Evolutionary conservation across 78 protist genomes (phyloP).

Genomic region (Isochrysis galbana): DNA sequence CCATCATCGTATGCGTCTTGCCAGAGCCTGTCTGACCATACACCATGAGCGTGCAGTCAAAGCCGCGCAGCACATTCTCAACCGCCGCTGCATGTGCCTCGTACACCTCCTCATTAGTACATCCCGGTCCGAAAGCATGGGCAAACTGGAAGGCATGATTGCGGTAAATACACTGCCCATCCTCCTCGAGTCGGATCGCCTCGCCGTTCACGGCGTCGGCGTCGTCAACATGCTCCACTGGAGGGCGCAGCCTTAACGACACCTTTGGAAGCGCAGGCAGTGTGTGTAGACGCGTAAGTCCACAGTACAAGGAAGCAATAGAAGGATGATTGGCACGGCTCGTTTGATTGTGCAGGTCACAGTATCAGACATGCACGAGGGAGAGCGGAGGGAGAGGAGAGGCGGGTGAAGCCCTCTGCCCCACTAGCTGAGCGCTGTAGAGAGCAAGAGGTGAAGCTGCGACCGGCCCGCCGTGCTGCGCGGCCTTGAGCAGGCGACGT

Average conservation of each 20-base stretch:
- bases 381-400: no score
- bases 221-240: not conserved
- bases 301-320: no score
- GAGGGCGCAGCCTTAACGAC: not conserved
- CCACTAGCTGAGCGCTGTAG: no score
- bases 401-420: no score
- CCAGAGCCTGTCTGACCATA: conserved; percentile 57
- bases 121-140: not conserved
- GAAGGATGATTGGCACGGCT: no score
- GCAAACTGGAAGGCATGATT: not conserved
- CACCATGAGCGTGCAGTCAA: conserved; percentile 35
- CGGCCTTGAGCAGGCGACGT: no score
- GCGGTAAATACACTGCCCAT: not conserved
- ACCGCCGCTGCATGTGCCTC: not conserved
- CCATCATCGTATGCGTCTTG: conserved; percentile 50
- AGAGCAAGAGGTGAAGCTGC: no score
- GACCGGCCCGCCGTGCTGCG: no score
- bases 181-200: not conserved
- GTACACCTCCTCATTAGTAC: not conserved
- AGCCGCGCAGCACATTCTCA: conserved; percentile 5
- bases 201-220: not conserved
- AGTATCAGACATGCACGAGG: no score
- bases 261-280: no score
- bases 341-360: no score
- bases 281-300: no score